Evolutionary conservation across 305 asterid species (phyloP), one percentile per base, ranked within the genome.

Genomic region (Solanum hybrid): DNA sequence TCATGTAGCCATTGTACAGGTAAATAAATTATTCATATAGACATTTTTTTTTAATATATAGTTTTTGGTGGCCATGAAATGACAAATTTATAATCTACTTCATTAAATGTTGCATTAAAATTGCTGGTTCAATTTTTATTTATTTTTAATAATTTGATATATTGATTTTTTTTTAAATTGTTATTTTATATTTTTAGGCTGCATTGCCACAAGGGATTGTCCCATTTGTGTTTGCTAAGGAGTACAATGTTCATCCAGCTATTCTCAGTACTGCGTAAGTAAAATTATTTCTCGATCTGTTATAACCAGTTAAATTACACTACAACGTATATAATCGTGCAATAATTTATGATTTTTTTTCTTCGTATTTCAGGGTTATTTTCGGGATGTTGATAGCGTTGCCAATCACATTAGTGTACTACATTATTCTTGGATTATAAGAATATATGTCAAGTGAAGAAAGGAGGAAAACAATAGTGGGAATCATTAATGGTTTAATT

Each of bases 201-300:
- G 99, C 99, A 72, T 98, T 97, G 88, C 99, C 99, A 86, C 99
- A 97, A 94, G 99, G 99, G 91, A 97, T 97, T 89, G 99, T 97
- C 84, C 99, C 99, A 10, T 97, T 97, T 90, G 99, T 97, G 91
- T 96, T 96, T 89, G 97, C 99, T 10, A 97, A 97, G 92, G 99
- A 97, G 87, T 97, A 97, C 94, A 97, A 97, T 56, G 98, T 97
- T 35, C 99, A 97, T 92, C 98, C 99, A 5, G 95, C 97, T 72
- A 97, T 97, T 90, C 99, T 97, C 7, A 97, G 99, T 90, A 97
- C 99, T 3, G 97, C 90, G 99, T 97, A 94, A 95, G 96, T 85
- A 36, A 90, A 87, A 10, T 38, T 46, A 14, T 38, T 36, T 11
- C 3, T 35, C 7, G 4, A 75, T 8, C 3, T 37, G 10, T 6